Percentiles rank a stretch among this genome's conserved stretches.
Evolutionary conservation across 1,284 basidiomycete species (phyloP).

Genomic region (Sphaerobolus stellatus): DNA sequence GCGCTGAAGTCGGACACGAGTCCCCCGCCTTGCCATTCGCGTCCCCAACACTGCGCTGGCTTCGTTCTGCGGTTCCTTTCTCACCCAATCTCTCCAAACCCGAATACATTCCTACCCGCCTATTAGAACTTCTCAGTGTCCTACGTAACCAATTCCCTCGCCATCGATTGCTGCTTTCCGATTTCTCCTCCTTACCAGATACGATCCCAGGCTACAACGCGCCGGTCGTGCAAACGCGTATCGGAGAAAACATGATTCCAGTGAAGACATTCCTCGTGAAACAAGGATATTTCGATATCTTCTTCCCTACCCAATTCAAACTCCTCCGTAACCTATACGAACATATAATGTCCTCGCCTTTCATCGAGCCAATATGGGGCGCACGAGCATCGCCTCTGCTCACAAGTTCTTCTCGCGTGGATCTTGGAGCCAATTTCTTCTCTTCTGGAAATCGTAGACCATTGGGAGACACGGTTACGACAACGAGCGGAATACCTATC

Average conservation of each 20-base stretch:
- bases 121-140: conserved; percentile 82
- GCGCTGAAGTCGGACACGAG: conserved; percentile 57
- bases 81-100: conserved; percentile 88
- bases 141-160: conserved; percentile 86
- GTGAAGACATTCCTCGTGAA: conserved; percentile 90
- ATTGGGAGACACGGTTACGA: conserved; percentile 64
- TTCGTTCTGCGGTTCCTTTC: conserved; percentile 76
- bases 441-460: conserved; percentile 62
- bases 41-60: conserved; percentile 53
- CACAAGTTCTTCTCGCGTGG: conserved; percentile 48
- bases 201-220: conserved; percentile 82
- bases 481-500: conserved; percentile 73
- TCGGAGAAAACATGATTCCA: conserved; percentile 81
- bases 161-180: conserved; percentile 89
- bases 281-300: conserved; percentile 98
- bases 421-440: conserved; percentile 66
- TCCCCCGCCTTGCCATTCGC: conserved; percentile 56
- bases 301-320: conserved; percentile 96
- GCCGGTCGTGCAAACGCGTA: conserved; percentile 96
- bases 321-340: conserved; percentile 87
- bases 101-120: conserved; percentile 91
- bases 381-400: conserved; percentile 48
- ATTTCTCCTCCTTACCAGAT: conserved; percentile 89
- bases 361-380: conserved; percentile 28
- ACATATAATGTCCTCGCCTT: conserved; percentile 66